Percentiles rank a stretch among this genome's conserved stretches.
Evolutionary conservation across 2,329 filamentous ascomycete species (phyloP).

Genomic region (Zymoseptoria pseudotritici): DNA sequence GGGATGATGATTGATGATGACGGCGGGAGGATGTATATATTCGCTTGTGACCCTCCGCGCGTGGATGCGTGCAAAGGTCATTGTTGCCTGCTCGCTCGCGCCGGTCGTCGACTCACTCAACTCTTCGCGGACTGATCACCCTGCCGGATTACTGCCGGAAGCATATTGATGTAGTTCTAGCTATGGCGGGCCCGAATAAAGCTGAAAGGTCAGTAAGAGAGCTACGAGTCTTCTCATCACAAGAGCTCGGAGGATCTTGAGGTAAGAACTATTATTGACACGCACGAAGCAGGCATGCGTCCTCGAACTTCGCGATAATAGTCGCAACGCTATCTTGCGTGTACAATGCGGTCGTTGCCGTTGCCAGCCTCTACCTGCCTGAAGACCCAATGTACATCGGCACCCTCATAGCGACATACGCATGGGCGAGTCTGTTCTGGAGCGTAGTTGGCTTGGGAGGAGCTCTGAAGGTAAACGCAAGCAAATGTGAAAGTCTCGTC

Average conservation of each 20-base stretch:
- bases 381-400: constrained; percentile 24
- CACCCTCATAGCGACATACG: constrained; percentile 19
- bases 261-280: neutral
- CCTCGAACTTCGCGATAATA: constrained; percentile 11
- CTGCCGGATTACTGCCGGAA: neutral
- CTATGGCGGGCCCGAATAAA: neutral
- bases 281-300: neutral
- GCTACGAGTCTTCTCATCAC: neutral
- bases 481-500: neutral
- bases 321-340: constrained; percentile 18
- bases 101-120: neutral
- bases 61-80: neutral
- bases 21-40: neutral
- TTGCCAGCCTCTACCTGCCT: constrained; percentile 21
- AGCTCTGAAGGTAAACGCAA: constrained; percentile 15
- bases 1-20: neutral
- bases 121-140: neutral
- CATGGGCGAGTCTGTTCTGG: constrained; percentile 21
- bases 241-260: neutral
- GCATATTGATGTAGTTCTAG: neutral
- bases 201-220: neutral
- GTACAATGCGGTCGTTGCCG: constrained; percentile 20
- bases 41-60: neutral
- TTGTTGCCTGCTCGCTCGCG: neutral
- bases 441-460: constrained; percentile 20